phyloP scores from a whole-genome alignment of 2,329 filamentous ascomycete species.

The Aspergillus fructus region DNA sequence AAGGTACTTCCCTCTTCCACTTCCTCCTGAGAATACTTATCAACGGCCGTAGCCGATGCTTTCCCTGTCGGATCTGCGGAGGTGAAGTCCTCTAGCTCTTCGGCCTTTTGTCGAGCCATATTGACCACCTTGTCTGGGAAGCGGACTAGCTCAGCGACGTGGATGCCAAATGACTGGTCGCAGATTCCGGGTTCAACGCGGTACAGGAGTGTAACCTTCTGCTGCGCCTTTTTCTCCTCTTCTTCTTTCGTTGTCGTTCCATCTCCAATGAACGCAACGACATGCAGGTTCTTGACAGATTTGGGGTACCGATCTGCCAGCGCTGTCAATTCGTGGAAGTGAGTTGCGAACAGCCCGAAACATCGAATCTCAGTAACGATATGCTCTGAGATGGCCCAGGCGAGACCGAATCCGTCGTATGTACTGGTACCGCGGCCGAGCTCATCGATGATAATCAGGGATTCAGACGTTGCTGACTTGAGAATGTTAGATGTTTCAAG shows the following conservation, averaged over 20 bases:
- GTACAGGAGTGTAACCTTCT: slow-evolving; percentile 91
- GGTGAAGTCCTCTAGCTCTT: slow-evolving; percentile 91
- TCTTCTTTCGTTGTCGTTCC: slow-evolving; percentile 46
- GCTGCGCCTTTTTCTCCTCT: slow-evolving; percentile 53
- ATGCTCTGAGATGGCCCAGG: slow-evolving; percentile 98
- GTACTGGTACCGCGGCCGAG: slow-evolving; percentile 94
- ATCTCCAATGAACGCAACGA: slow-evolving; percentile 84
- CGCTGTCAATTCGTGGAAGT: slow-evolving; percentile 96
- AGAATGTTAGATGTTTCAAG: slow-evolving; percentile 97
- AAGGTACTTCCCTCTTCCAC: slow-evolving; percentile 84
- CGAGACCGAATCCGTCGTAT: slow-evolving; percentile 97
- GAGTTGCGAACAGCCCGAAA: slow-evolving; percentile 92
- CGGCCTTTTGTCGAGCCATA: slow-evolving; percentile 98
- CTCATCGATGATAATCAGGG: slow-evolving; percentile 97
- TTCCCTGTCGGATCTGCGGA: slow-evolving; percentile 48
- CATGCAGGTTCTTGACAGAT: slow-evolving; percentile 89
- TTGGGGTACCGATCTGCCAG: slow-evolving; percentile 76
- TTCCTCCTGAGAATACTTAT: slow-evolving; percentile 72
- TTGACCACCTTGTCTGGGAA: slow-evolving; percentile 97
- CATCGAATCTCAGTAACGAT: slow-evolving; percentile 94
- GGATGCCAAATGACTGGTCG: slow-evolving; percentile 97
- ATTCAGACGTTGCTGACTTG: slow-evolving; percentile 92
- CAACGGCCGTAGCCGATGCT: slow-evolving; percentile 28
- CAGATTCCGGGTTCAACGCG: slow-evolving; percentile 95
- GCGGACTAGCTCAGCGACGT: slow-evolving; percentile 92